Percentiles rank a stretch among this genome's conserved stretches.
These are phyloP conservation scores for Ambispora gerdemannii DNA, from an alignment of 192 early-diverging fungal genomes.

Conservation along the genomic window DNA sequence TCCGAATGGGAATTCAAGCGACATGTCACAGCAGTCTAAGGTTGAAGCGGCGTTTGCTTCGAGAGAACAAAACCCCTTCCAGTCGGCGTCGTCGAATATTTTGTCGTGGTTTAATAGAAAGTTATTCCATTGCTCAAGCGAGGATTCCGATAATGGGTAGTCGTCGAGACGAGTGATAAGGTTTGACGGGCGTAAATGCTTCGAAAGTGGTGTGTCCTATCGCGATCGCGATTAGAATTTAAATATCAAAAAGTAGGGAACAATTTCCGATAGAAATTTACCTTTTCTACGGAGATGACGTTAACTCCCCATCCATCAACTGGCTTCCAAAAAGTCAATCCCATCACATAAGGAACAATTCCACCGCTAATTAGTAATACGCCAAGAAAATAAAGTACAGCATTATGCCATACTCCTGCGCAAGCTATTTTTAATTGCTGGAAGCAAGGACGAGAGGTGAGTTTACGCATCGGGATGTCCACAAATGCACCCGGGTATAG, in stretches of 20 bases:
- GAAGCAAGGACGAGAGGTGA: conserved; percentile 43
- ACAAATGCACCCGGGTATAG: conserved; percentile 81
- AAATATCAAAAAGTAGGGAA: too few relatives aligned
- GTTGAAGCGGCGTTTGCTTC: conserved; percentile 29
- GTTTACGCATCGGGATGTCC: conserved; percentile 46
- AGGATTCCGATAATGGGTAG: conserved; percentile 34
- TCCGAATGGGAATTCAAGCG: conserved; percentile 52
- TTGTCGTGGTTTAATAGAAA: conserved; percentile 18
- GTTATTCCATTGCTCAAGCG: conserved; percentile 35
- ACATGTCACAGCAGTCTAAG: conserved; percentile 58
- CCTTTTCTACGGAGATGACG: conserved; percentile 53
- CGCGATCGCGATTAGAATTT: too few relatives aligned
- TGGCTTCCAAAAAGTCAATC: conserved; percentile 50
- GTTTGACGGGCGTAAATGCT: conserved; percentile 42
- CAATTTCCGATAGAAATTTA: conserved; percentile 20
- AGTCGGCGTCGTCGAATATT: conserved; percentile 8
- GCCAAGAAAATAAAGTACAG: conserved; percentile 46
- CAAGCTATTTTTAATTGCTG: conserved; percentile 61
- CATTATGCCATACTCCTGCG: conserved; percentile 77
- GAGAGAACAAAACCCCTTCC: conserved; percentile 35
- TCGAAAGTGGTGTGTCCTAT: conserved; percentile 48
- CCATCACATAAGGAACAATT: conserved; percentile 40
- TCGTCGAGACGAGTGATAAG: conserved; percentile 49
- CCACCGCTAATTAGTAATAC: conserved; percentile 44
- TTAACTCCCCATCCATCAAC: conserved; percentile 50